Evolutionary conservation across 192 early-diverging fungal species (phyloP).

Genomic region (Coemansia sp.): DNA sequence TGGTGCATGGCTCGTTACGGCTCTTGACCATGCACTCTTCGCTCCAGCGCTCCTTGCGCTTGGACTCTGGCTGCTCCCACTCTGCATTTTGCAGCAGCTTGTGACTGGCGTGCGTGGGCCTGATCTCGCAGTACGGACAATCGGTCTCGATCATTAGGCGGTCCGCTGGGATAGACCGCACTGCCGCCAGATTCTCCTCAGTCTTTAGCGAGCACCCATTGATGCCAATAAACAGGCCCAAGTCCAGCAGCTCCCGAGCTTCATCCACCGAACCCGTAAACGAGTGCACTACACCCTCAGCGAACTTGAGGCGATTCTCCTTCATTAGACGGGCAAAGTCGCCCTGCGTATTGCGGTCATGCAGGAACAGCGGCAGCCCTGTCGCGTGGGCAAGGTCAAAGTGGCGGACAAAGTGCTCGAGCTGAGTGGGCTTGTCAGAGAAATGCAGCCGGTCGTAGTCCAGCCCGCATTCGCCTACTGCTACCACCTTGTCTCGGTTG

Average conservation of each 20-base stretch:
- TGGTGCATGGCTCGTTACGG: slow-evolving; percentile 81
- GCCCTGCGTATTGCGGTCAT: slow-evolving; percentile 77
- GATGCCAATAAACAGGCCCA: slow-evolving; percentile 88
- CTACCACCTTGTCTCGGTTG: slow-evolving; percentile 66
- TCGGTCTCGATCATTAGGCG: slow-evolving; percentile 91
- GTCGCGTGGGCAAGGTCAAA: slow-evolving; percentile 74
- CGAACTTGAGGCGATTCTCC: slow-evolving; percentile 61
- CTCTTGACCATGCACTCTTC: slow-evolving; percentile 66
- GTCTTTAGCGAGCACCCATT: slow-evolving; percentile 96
- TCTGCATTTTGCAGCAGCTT: slow-evolving; percentile 51
- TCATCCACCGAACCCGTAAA: slow-evolving; percentile 78
- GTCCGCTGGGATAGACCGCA: slow-evolving; percentile 71
- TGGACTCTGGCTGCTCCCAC: slow-evolving; percentile 47
- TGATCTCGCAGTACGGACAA: slow-evolving; percentile 90
- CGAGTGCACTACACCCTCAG: slow-evolving; percentile 75
- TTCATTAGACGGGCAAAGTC: slow-evolving; percentile 72
- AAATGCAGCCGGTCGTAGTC: slow-evolving; percentile 94
- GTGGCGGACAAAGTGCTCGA: slow-evolving; percentile 76
- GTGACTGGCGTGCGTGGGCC: slow-evolving; percentile 80
- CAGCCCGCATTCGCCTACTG: slow-evolving; percentile 91
- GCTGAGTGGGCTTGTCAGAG: slow-evolving; percentile 71
- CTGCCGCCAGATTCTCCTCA: slow-evolving; percentile 75
- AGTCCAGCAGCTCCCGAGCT: slow-evolving; percentile 57
- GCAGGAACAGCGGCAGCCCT: slow-evolving; percentile 87
- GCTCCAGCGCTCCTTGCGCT: slow-evolving; percentile 71